Evolutionary conservation across 257 asterid species (phyloP), one percentile per base, ranked within the genome.

Genomic region (Solanum pinnatisectum): DNA sequence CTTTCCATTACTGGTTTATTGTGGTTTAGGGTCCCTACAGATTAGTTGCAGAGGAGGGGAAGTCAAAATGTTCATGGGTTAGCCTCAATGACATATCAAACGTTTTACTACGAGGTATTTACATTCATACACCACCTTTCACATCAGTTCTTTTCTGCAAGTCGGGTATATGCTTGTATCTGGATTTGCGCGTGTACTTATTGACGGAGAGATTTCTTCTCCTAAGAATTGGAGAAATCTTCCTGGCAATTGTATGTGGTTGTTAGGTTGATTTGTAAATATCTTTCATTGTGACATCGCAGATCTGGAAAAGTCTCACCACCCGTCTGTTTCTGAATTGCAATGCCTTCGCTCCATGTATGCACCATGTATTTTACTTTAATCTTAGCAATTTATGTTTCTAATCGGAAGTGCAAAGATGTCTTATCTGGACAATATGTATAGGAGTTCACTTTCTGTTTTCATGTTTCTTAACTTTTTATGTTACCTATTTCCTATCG

Each of bases 311-410:
- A 95, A 93, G 91, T 92, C 93, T 59, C 99, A 95, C 89, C 98
- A 94, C 89, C 98, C 92, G 86, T 98, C 98, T 81, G 98, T 97
- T 89, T 94, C 99, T 82, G 99, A 97, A 89, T 91, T 97, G 93
- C 99, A 94, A 93, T 92, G 99, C 86, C 95, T 97, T 88, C 98
- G 98, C 42, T 97, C 99, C 88, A 93, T 97, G 99, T 97, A 96
- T 84, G 98, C 91, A 70, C 83, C 87, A 87, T 90, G 86, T 84
- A 77, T 92, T 86, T 65, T 89, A 78, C 42, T 49, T 82, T 82
- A 49, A 30, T 49, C 27, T 49, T 18, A 82, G 68, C 8, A 20
- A 81, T 8, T 22, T 49, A 49, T 81, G 42, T 82, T 5, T 82
- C 37, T 18, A n/a, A 30, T 32, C 2, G 3, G 25, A 46, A 18